Evolutionary conservation across 768 basidiomycete genomes (phyloP).

Genomic region (Termitomyces sp.): DNA sequence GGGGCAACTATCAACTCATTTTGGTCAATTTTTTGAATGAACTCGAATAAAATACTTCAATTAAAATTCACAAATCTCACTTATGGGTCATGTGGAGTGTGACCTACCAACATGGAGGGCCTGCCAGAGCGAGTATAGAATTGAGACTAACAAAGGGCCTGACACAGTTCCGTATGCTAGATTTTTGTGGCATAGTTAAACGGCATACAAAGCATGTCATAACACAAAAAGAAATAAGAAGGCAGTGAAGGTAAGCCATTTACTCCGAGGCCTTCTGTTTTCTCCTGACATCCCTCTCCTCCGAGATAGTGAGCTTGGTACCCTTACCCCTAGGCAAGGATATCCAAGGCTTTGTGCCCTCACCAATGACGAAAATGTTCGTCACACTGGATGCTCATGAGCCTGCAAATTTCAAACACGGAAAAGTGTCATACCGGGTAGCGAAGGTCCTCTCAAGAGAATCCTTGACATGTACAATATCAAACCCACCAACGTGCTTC

Average conservation of each 20-base stretch:
- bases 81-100: no score
- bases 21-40: no score
- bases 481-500: slow-evolving; percentile 97
- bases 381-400: slow-evolving; percentile 53
- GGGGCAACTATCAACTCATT: no score
- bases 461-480: slow-evolving; percentile 98
- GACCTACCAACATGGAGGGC: no score
- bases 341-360: slow-evolving; percentile 93
- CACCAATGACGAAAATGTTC: slow-evolving; percentile 98
- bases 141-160: no score
- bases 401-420: neutral
- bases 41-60: no score
- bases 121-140: no score
- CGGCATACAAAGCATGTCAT: slow-evolving; percentile 38
- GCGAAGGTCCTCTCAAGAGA: slow-evolving; percentile 94
- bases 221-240: slow-evolving; percentile 20
- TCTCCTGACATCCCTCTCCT: slow-evolving; percentile 92
- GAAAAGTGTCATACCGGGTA: slow-evolving; percentile 66
- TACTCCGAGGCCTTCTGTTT: slow-evolving; percentile 68
- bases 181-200: slow-evolving; percentile 22
- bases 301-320: slow-evolving; percentile 93
- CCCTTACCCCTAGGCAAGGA: slow-evolving; percentile 98
- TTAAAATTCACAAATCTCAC: no score
- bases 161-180: slow-evolving; percentile 5
- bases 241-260: slow-evolving; percentile 26